These are phyloP conservation scores for Ambrosiella cleistominuta DNA, from an alignment of 2,329 filamentous ascomycete genomes.

Conservation along the genomic window DNA sequence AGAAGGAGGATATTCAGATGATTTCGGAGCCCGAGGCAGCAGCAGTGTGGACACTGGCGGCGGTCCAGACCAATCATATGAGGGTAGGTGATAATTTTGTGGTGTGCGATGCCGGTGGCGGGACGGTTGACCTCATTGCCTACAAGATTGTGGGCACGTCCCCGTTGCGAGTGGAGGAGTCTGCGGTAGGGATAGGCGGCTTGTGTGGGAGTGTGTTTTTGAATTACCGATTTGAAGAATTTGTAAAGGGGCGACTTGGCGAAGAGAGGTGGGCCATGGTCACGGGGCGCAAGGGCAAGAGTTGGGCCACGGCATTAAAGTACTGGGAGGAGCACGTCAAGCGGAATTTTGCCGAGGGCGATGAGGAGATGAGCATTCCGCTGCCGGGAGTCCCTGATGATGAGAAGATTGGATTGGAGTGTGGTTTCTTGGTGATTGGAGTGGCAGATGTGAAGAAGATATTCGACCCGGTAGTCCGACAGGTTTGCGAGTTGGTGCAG, in stretches of 20 bases:
- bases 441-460: constrained; percentile 53
- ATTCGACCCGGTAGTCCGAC: constrained; percentile 57
- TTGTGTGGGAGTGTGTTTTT: constrained; percentile 64
- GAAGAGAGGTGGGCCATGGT: constrained; percentile 52
- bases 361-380: constrained; percentile 61
- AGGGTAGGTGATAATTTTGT: constrained; percentile 50
- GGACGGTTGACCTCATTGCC: constrained; percentile 58
- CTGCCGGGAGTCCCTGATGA: constrained; percentile 64
- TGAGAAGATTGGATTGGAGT: constrained; percentile 56
- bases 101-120: constrained; percentile 45
- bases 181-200: constrained; percentile 60
- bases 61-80: constrained; percentile 58
- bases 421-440: constrained; percentile 57
- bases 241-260: constrained; percentile 51
- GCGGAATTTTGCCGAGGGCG: constrained; percentile 64
- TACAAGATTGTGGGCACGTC: constrained; percentile 62
- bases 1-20: constrained; percentile 52
- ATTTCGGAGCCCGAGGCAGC: constrained; percentile 69
- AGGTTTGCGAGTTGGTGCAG: constrained; percentile 50
- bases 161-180: constrained; percentile 59
- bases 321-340: constrained; percentile 80
- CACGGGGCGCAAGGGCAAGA: constrained; percentile 60
- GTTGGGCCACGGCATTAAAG: constrained; percentile 60
- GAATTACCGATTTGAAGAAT: constrained; percentile 66
- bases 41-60: constrained; percentile 63